phyloP scores from a whole-genome alignment of 768 basidiomycete species.

The Phaeotremella skinneri region DNA sequence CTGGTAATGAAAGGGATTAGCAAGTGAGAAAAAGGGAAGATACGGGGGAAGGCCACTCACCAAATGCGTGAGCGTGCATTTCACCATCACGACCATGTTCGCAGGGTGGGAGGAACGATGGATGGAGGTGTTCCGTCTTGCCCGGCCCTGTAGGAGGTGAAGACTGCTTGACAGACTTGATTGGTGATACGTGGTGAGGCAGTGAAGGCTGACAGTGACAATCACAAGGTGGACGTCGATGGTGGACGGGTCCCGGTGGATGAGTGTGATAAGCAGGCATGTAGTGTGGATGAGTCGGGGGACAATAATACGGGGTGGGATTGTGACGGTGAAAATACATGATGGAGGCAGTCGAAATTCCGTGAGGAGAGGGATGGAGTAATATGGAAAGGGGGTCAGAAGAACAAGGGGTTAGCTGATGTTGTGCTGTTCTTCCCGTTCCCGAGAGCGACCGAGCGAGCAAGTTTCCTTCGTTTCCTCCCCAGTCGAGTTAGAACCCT shows the following conservation, averaged over 20 bases:
- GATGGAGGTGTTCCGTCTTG: slow-evolving; percentile 36
- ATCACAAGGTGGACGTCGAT: not conserved
- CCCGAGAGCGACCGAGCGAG: too few species aligned
- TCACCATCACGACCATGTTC: slow-evolving; percentile 34
- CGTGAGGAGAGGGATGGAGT: too few species aligned
- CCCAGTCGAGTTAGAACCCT: too few species aligned
- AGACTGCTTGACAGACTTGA: not conserved
- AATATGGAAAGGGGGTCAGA: too few species aligned
- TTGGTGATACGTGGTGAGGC: not conserved
- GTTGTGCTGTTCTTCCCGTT: too few species aligned
- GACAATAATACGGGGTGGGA: too few species aligned
- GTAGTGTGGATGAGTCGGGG: too few species aligned
- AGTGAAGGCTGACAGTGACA: not conserved
- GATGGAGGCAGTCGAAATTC: too few species aligned
- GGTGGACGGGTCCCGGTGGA: not conserved
- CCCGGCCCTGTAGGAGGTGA: slow-evolving; percentile 1
- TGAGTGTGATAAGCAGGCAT: too few species aligned
- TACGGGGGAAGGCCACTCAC: slow-evolving; percentile 20
- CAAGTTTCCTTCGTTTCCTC: too few species aligned
- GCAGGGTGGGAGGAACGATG: slow-evolving; percentile 42
- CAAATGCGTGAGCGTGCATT: slow-evolving; percentile 45
- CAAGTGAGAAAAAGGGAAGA: not conserved
- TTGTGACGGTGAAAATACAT: too few species aligned
- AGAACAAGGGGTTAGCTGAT: too few species aligned
- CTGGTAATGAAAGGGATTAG: slow-evolving; percentile 14